A percentile compares a stretch with the other conserved stretches of the same genome.
Conservation (phyloP, 768 basidiomycete genomes). For the Baorangia bicolor region DNA sequence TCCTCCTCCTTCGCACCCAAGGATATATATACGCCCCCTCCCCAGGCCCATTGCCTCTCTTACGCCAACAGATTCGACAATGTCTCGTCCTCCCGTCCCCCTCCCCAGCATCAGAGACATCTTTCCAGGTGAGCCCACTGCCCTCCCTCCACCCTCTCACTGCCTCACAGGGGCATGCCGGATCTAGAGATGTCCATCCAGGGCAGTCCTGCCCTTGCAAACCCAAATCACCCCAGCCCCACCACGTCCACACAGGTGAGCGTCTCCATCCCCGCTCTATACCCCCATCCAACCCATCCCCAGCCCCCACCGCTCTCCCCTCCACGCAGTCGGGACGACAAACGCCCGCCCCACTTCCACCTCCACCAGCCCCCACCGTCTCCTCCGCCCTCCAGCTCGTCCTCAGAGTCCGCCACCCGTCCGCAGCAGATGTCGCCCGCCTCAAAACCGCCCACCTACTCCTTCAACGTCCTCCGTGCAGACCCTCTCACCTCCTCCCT, state of each 20-base stretch:
- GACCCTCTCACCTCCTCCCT: conserved; percentile 42
- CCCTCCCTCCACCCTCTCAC: neutral
- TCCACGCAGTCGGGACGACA: neutral
- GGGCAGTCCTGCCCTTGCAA: neutral
- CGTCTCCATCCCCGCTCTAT: conserved; percentile 1
- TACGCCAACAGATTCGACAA: neutral
- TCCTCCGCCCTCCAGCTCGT: conserved; percentile 28
- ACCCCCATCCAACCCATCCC: neutral
- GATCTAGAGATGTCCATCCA: conserved; percentile 25
- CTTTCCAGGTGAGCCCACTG: conserved; percentile 45
- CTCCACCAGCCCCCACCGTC: conserved; percentile 19
- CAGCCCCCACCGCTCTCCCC: conserved; percentile 1
- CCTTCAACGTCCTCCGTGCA: conserved; percentile 47
- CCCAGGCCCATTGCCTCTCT: neutral
- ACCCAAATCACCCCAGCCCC: neutral
- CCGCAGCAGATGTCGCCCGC: conserved; percentile 15
- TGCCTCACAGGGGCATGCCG: conserved; percentile 8
- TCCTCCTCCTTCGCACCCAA: conserved; percentile 1
- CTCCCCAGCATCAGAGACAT: conserved; percentile 55
- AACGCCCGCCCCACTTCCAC: conserved; percentile 1
- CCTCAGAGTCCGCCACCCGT: conserved; percentile 28
- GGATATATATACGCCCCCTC: conserved; percentile 13
- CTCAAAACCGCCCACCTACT: conserved; percentile 26
- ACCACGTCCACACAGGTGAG: conserved; percentile 7
- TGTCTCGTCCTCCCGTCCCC: conserved; percentile 30